Evolutionary conservation across 371 early-diverging fungal species (phyloP).

Genomic region (Mucor plumbeus): DNA sequence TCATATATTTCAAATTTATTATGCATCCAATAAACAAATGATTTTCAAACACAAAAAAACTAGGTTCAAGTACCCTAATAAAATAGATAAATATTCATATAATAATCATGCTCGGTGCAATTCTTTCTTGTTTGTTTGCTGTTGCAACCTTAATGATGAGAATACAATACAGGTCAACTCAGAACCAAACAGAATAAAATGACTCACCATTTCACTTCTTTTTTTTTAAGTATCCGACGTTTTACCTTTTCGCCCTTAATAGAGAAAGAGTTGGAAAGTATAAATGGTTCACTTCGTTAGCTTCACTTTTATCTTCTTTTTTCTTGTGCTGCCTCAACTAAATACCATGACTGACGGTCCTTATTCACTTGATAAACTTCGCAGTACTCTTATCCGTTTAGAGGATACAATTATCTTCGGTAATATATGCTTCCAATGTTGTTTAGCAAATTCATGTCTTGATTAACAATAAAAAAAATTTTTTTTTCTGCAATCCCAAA

Average conservation of each 20-base stretch:
- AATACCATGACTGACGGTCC: constrained; percentile 2
- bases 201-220: background rate
- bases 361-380: constrained; percentile 57
- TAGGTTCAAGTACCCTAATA: too few relatives aligned
- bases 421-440: constrained; percentile 26
- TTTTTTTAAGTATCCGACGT: background rate
- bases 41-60: too few relatives aligned
- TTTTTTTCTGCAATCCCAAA: background rate
- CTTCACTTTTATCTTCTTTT: background rate
- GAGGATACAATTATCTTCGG: constrained; percentile 97
- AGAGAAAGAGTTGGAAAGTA: background rate
- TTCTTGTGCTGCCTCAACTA: background rate
- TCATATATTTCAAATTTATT: too few relatives aligned
- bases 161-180: background rate
- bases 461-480: background rate
- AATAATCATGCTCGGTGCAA: too few relatives aligned
- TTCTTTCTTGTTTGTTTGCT: background rate
- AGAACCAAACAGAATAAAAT: constrained; percentile 2
- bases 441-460: background rate
- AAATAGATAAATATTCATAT: too few relatives aligned
- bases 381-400: constrained; percentile 80
- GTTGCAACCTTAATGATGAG: background rate
- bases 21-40: too few relatives aligned
- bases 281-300: background rate
- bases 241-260: background rate